Evolutionary conservation across 495 filamentous ascomycete species (phyloP), one percentile per base, ranked within the genome.

Genomic region (Aspergillus sclerotioniger): DNA sequence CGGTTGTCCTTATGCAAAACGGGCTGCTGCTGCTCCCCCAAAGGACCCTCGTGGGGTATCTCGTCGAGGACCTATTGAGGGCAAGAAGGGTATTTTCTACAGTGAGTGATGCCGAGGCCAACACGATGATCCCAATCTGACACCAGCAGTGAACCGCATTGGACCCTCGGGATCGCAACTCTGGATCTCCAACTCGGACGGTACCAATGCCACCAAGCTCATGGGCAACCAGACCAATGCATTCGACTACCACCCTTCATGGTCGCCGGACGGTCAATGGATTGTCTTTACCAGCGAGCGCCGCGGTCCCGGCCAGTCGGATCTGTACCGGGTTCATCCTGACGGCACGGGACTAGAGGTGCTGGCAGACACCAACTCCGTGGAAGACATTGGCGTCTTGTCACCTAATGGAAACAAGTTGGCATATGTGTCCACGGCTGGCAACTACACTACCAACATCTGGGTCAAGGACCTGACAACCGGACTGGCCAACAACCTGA

Each of bases 241-340:
- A 9, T 70, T 71, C 37, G 69, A 74, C 43, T 73, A 70, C 52
- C 71, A 71, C 39, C 51, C 66, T 28, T 62, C 52, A 2, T 72
- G 56, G 54, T 71, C 69, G 3, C 49, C 54, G 0, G 64, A 71
- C 35, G 60, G 58, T 15, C 25, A 64, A 31, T 57, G 59, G 59
- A 58, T 64, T 44, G 51, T 58, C 31, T 64, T 64, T 47, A 64
- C 62, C 3, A 61, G 58, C 28, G 62, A 64, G 48, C 58, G 58
- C 10, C 55, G 56, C 41, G 58, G 51, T n/a, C 32, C 51, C 7
- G 62, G 62, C 3, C 55, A 64, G 28, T 61, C 62, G 7, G 62
- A 64, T 49, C 37, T 64, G 21, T 64, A 64, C 28, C 59, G 59
- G 6, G 48, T 61, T 3, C 58, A 25, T 6, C 16, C 53, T 13